Conservation (phyloP, 1,284 basidiomycete species). For the Naganishia sp. region DNA sequence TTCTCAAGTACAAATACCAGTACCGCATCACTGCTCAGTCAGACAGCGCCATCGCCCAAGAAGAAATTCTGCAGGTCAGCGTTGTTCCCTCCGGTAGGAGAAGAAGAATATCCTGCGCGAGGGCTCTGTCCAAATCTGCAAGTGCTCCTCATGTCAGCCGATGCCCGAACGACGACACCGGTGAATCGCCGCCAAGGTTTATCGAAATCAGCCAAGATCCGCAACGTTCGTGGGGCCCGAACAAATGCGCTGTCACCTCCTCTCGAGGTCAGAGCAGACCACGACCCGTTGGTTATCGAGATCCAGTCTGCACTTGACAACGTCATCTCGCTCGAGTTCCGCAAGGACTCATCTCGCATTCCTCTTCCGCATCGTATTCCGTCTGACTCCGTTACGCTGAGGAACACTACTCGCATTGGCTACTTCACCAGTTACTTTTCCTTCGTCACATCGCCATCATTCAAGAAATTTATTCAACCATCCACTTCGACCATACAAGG, state of each 20-base stretch:
- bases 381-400: not conserved
- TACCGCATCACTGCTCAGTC: conserved; percentile 22
- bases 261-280: not conserved
- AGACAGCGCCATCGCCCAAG: conserved; percentile 12
- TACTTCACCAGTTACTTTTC: conserved; percentile 18
- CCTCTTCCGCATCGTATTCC: not conserved
- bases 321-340: conserved; percentile 13
- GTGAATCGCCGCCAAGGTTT: not conserved
- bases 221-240: not conserved
- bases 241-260: conserved; percentile 4
- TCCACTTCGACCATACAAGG: not conserved
- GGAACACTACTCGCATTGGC: not conserved
- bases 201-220: not conserved
- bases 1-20: conserved; percentile 23
- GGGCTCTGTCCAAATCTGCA: conserved; percentile 21
- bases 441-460: conserved; percentile 4
- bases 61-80: conserved; percentile 16
- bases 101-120: conserved; percentile 22
- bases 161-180: not conserved
- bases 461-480: conserved; percentile 13
- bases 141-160: conserved; percentile 18
- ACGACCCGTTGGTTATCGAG: conserved; percentile 12
- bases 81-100: conserved; percentile 18
- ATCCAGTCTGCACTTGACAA: conserved; percentile 18
- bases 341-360: conserved; percentile 9